Conservation (phyloP, 2,329 filamentous ascomycete species). For the Pseudocercospora eumusae region DNA sequence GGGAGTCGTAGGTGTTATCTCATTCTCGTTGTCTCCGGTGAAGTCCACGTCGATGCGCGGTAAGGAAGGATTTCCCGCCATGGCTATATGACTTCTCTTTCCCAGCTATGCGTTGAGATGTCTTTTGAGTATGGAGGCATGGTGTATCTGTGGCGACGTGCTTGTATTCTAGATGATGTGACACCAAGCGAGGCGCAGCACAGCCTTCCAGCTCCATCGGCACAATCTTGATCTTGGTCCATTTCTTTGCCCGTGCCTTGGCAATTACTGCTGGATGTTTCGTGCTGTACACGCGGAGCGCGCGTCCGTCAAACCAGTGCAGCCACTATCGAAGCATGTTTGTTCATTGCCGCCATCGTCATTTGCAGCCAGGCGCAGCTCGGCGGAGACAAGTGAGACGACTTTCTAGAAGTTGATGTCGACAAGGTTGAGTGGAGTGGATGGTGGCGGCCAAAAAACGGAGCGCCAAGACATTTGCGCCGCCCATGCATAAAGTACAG, state of each 20-base stretch:
- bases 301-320: constrained; percentile 1
- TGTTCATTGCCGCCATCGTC: constrained; percentile 2
- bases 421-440: too few relatives aligned
- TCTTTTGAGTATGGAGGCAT: constrained; percentile 6
- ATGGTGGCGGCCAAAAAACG: constrained; percentile 14
- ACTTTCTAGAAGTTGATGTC: not conserved
- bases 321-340: constrained; percentile 9
- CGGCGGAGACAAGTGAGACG: not conserved
- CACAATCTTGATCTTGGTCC: constrained; percentile 12
- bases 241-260: constrained; percentile 17
- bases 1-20: constrained; percentile 23
- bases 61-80: constrained; percentile 26
- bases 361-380: not conserved
- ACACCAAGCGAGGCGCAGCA: constrained; percentile 21
- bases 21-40: constrained; percentile 20
- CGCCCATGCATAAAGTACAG: constrained; percentile 6
- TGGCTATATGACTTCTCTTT: constrained; percentile 12
- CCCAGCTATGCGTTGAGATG: not conserved
- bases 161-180: constrained; percentile 15
- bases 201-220: constrained; percentile 9
- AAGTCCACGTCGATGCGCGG: constrained; percentile 28
- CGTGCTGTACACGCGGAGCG: constrained; percentile 12
- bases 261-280: constrained; percentile 14
- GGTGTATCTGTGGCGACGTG: constrained; percentile 9
- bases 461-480: constrained; percentile 10